A percentile compares a stretch with the other conserved stretches of the same genome.
Evolutionary conservation across 2,329 filamentous ascomycete genomes (phyloP).

Genomic region (Aureobasidium subglaciale): DNA sequence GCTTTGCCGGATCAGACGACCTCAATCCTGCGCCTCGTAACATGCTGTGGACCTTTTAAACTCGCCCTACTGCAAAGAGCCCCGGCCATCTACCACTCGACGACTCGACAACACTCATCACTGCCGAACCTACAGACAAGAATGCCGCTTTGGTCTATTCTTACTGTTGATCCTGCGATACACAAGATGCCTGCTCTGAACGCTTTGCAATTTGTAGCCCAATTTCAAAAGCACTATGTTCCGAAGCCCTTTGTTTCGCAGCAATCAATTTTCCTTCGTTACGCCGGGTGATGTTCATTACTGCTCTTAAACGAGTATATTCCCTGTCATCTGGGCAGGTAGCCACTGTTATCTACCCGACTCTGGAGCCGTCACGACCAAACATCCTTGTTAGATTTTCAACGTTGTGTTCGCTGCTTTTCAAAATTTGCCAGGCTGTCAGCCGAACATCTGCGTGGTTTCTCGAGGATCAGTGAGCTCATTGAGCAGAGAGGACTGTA

Average conservation of each 20-base stretch:
- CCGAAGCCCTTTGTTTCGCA: background rate
- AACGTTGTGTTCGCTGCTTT: background rate
- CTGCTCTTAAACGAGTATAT: background rate
- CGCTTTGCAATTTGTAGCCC: background rate
- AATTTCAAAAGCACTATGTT: background rate
- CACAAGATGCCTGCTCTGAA: background rate
- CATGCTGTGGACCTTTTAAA: slow-evolving; percentile 1
- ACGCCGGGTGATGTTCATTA: slow-evolving; percentile 9
- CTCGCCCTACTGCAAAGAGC: background rate
- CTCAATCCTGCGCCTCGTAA: background rate
- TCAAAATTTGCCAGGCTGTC: background rate
- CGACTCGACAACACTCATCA: background rate
- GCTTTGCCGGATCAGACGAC: background rate
- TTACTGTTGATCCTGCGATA: background rate
- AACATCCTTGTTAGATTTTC: background rate
- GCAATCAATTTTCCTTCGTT: slow-evolving; percentile 1
- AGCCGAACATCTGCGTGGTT: background rate
- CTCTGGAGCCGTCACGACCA: background rate
- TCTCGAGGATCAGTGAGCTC: background rate
- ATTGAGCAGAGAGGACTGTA: background rate
- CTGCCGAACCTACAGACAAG: background rate
- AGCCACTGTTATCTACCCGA: background rate
- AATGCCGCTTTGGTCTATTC: background rate
- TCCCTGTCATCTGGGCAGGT: background rate
- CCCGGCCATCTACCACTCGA: background rate